These are phyloP conservation scores for Chaetoscypha palmicola DNA, from an alignment of 2,329 filamentous ascomycete genomes.

Conservation along the genomic window DNA sequence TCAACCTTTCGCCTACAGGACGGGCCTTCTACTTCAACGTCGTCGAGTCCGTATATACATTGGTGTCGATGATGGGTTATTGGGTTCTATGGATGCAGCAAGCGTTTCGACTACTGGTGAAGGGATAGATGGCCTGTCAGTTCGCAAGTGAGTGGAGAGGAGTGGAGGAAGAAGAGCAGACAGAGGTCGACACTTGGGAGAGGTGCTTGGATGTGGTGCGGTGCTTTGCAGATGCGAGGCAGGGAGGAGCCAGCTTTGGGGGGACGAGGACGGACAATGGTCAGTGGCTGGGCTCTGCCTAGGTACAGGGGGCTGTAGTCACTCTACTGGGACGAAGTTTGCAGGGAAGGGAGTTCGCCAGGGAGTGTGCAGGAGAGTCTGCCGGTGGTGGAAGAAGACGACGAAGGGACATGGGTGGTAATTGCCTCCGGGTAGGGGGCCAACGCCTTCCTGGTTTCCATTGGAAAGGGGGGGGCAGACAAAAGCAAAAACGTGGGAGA, in stretches of 20 bases:
- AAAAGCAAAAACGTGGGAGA: no score
- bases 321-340: no score
- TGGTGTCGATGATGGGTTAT: slow-evolving; percentile 10
- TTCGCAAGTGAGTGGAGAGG: slow-evolving; percentile 16
- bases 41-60: slow-evolving; percentile 24
- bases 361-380: no score
- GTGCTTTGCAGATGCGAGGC: slow-evolving; percentile 4
- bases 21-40: slow-evolving; percentile 13
- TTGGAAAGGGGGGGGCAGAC: no score
- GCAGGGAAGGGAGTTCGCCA: no score
- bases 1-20: neutral
- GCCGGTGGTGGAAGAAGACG: no score
- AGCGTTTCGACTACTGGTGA: neutral
- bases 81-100: neutral
- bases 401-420: no score
- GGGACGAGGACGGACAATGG: neutral
- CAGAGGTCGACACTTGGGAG: neutral
- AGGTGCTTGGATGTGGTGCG: neutral
- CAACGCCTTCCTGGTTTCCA: no score
- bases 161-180: slow-evolving; percentile 7
- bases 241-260: neutral
- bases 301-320: neutral
- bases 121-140: neutral
- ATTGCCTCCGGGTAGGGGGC: no score
- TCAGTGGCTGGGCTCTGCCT: neutral